Evolutionary conservation across 2,329 filamentous ascomycete species (phyloP), one percentile per base, ranked within the genome.

Genomic region (Pestalotiopsis sp.): DNA sequence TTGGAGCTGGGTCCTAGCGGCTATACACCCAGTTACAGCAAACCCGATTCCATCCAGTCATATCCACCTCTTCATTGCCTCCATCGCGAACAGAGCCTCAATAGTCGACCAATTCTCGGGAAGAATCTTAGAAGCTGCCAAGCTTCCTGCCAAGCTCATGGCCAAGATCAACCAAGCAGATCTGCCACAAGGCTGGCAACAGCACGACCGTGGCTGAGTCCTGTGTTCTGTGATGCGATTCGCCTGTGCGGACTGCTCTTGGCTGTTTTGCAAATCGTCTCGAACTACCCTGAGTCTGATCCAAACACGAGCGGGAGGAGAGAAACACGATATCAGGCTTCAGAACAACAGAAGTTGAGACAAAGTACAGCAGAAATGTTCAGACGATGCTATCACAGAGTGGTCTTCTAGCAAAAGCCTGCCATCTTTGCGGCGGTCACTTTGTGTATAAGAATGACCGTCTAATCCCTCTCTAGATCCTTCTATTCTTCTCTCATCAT

Each of bases 201-300:
- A 25, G 45, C 20, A 20, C 7, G 36, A 4, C 9, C 52, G 63
- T 66, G 49, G 63, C 45, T 56, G 25, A 20, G n/a, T 11, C 20
- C 14, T 38, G 6, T 25, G 17, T 58, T 31, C 66, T 38, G 4
- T 62, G 60, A n/a, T 63, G 64, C 64, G 64, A 66, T 66, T 66
- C 64, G 64, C 56, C 45, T 27, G 64, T 61, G 64, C 64, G 52
- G 17, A 9, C 1, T 20, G 39, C 20, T 66, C 64, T 61, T 66
- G 57, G 64, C 64, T 45, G 64, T 66, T 66, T 66, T 66, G 63
- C n/a, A 66, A 58, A 38, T 57, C 63, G 63, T 58, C 63, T 66
- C 45, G 63, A 58, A 20, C 41, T 36, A 20, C 25, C 63, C 63
- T 49, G 27, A 62, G 36, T 36, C n/a, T 36, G 27, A 39, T 52